A percentile compares a stretch with the other conserved stretches of the same genome.
phyloP scores from a whole-genome alignment of 169 alveolate species.

The Plasmodium gallinaceum region DNA sequence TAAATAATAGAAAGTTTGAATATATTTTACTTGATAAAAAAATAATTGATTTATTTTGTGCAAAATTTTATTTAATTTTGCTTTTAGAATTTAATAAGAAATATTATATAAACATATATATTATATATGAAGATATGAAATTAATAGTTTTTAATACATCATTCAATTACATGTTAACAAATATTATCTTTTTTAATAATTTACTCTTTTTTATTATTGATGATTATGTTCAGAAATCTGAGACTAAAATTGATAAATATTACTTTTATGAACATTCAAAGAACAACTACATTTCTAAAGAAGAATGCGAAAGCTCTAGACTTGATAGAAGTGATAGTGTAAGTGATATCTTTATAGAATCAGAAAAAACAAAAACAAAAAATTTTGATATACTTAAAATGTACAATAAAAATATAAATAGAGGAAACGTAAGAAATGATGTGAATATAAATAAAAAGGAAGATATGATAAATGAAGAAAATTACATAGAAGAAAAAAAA shows the following conservation, averaged over 20 bases:
- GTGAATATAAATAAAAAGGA: background rate
- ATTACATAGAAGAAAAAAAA: slow-evolving; percentile 24
- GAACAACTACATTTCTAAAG: slow-evolving; percentile 20
- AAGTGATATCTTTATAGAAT: slow-evolving; percentile 12
- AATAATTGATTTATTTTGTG: slow-evolving; percentile 34
- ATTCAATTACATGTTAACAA: slow-evolving; percentile 30
- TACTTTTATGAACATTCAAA: slow-evolving; percentile 58
- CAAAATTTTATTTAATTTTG: slow-evolving; percentile 57
- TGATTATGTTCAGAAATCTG: slow-evolving; percentile 29
- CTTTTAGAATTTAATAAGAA: slow-evolving; percentile 33
- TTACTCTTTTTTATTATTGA: slow-evolving; percentile 47
- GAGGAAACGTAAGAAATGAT: background rate
- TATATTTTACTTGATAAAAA: slow-evolving; percentile 42
- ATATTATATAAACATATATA: slow-evolving; percentile 36
- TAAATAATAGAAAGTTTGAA: slow-evolving; percentile 37
- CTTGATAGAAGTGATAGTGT: slow-evolving; percentile 9
- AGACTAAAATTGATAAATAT: slow-evolving; percentile 41
- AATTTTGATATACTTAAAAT: background rate
- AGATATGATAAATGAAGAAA: slow-evolving; percentile 18
- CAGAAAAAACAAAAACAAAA: background rate
- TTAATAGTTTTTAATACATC: slow-evolving; percentile 18
- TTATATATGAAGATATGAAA: slow-evolving; percentile 67
- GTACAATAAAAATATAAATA: background rate
- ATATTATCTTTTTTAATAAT: slow-evolving; percentile 44
- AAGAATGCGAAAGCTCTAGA: slow-evolving; percentile 6